A percentile compares a stretch with the other conserved stretches of the same genome.
Evolutionary conservation across 108 stramenopile genomes (phyloP).

Genomic region (Conticribra weissflogii): DNA sequence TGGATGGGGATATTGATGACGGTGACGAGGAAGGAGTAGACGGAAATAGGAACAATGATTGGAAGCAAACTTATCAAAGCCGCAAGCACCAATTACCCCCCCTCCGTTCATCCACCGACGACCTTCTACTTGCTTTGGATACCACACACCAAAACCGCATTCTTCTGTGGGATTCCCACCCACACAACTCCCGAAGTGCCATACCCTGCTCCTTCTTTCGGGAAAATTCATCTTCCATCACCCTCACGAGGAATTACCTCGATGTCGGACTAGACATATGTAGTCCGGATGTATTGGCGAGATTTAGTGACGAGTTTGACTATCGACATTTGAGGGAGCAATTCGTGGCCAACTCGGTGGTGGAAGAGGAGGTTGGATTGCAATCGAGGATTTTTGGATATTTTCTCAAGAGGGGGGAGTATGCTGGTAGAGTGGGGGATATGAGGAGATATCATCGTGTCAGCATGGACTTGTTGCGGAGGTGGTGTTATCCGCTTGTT

Average conservation of each 20-base stretch:
- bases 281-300: constrained; percentile 95
- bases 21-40: constrained; percentile 8
- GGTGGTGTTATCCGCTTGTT: constrained; percentile 97
- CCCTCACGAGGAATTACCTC: constrained; percentile 78
- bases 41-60: constrained; percentile 12
- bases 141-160: constrained; percentile 71
- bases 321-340: constrained; percentile 88
- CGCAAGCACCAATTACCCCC: constrained; percentile 19
- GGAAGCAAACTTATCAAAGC: constrained; percentile 8
- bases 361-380: constrained; percentile 93
- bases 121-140: constrained; percentile 85
- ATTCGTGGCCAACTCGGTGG: constrained; percentile 91
- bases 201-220: constrained; percentile 80
- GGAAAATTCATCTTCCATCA: constrained; percentile 66
- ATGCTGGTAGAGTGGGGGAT: constrained; percentile 90
- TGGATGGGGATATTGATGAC: constrained; percentile 32
- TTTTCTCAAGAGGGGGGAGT: constrained; percentile 70
- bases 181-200: constrained; percentile 33
- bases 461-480: constrained; percentile 81
- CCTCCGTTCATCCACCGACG: constrained; percentile 62
- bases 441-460: constrained; percentile 86
- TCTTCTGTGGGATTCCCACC: constrained; percentile 69
- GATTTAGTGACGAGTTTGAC: constrained; percentile 97
- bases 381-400: constrained; percentile 89
- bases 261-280: constrained; percentile 97